phyloP scores from a whole-genome alignment of 805 yeast genomes.

The Cyberlindnera maritima region DNA sequence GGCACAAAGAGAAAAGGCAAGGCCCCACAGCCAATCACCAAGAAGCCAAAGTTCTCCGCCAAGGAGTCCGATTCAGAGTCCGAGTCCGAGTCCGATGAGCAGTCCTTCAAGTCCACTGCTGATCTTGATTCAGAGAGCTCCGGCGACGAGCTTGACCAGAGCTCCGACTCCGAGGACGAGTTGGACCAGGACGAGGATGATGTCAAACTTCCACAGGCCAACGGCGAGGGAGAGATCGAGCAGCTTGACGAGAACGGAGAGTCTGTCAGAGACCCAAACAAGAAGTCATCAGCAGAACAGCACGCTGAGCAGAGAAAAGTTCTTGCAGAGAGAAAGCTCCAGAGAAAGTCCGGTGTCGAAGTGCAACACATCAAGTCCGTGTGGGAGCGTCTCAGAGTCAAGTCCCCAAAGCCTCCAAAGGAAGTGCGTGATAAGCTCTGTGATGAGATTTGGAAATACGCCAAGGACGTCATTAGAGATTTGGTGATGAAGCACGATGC shows the following conservation, averaged over 20 bases:
- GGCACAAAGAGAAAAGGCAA: conserved; percentile 25
- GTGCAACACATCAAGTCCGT: conserved; percentile 80
- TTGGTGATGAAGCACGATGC: conserved; percentile 95
- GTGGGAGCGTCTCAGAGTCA: conserved; percentile 91
- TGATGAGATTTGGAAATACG: conserved; percentile 79
- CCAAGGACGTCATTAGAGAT: conserved; percentile 75
- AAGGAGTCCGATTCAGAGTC: conserved; percentile 26
- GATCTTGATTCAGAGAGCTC: conserved; percentile 18
- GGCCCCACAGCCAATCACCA: conserved; percentile 6
- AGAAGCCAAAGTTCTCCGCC: conserved; percentile 20
- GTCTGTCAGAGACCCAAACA: conserved; percentile 26
- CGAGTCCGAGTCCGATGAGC: conserved; percentile 29
- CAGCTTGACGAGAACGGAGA: conserved; percentile 1
- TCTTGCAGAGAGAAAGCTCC: conserved; percentile 78
- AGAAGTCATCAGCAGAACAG: conserved; percentile 57
- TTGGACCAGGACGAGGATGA: conserved; percentile 24
- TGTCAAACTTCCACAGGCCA: conserved; percentile 3
- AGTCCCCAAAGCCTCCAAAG: conserved; percentile 76
- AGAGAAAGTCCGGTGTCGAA: conserved; percentile 82
- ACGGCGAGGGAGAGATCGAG: conserved; percentile 2
- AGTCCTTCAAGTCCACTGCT: too few species aligned
- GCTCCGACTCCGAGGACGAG: conserved; percentile 28
- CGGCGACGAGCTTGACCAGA: conserved; percentile 22
- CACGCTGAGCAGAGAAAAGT: conserved; percentile 82
- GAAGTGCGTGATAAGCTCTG: conserved; percentile 73